Percentiles rank a stretch among this genome's conserved stretches.
phyloP scores from a whole-genome alignment of 768 basidiomycete genomes.

The Mycena amicta region DNA sequence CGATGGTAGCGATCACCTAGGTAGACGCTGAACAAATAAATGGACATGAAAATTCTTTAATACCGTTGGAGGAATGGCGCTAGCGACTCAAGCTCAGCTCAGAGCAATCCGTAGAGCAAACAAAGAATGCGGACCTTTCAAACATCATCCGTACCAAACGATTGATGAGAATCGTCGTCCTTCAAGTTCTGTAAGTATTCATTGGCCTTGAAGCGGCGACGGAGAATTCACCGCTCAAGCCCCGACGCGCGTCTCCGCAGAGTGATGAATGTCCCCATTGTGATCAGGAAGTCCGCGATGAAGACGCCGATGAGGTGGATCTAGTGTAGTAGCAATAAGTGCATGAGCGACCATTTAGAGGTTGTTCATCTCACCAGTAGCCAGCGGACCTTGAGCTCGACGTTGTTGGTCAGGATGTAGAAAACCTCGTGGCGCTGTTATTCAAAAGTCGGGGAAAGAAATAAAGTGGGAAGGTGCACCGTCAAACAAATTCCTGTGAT shows the following conservation, averaged over 20 bases:
- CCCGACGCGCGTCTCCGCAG: conserved; percentile 4
- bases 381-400: conserved; percentile 1
- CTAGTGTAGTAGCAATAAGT: too few species aligned
- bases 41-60: background rate
- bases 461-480: background rate
- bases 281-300: conserved; percentile 10
- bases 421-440: background rate
- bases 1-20: conserved; percentile 5
- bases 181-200: background rate
- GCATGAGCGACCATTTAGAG: too few species aligned
- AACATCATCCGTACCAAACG: conserved; percentile 7
- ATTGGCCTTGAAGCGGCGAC: background rate
- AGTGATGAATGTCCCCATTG: conserved; percentile 1
- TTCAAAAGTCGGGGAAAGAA: background rate
- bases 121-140: background rate
- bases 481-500: conserved; percentile 8
- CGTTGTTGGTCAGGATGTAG: conserved; percentile 2
- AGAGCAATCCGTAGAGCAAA: too few species aligned
- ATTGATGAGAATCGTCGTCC: conserved; percentile 8
- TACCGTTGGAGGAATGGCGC: background rate
- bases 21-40: background rate
- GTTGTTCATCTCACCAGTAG: conserved; percentile 7
- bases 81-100: too few species aligned
- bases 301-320: conserved; percentile 14
- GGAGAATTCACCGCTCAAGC: background rate